Evolutionary conservation across 768 basidiomycete genomes (phyloP).

Genomic region (Paxillus ammoniavirescens): DNA sequence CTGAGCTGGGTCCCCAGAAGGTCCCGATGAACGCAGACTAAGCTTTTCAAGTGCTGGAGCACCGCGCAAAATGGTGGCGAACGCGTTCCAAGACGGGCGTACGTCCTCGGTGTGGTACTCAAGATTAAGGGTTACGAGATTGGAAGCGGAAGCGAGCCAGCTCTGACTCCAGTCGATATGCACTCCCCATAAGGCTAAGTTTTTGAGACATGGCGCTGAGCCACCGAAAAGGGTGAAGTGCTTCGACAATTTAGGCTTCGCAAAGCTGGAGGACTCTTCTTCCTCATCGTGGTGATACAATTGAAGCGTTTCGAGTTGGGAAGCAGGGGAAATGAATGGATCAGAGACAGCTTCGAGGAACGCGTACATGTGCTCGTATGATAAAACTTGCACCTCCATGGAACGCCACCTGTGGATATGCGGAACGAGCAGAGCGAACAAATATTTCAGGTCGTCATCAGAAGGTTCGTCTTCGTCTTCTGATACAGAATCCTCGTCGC

Average conservation of each 20-base stretch:
- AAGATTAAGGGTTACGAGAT: conserved; percentile 52
- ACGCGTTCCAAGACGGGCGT: conserved; percentile 56
- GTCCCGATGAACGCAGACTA: conserved; percentile 56
- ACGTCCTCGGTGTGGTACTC: conserved; percentile 63
- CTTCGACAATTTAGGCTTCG: conserved; percentile 25
- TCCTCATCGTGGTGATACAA: conserved; percentile 57
- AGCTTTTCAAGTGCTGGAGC: conserved; percentile 57
- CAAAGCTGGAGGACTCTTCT: conserved; percentile 29
- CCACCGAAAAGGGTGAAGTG: conserved; percentile 53
- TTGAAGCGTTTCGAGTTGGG: conserved; percentile 51
- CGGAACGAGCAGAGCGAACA: conserved; percentile 44
- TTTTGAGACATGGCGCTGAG: conserved; percentile 48
- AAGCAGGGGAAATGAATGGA: conserved; percentile 41
- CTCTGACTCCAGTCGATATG: conserved; percentile 64
- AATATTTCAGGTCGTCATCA: conserved; percentile 18
- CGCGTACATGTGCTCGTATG: conserved; percentile 46
- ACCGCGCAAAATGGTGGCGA: conserved; percentile 47
- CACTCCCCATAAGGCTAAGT: conserved; percentile 62
- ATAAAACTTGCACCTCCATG: conserved; percentile 45
- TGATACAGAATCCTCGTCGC: conserved; percentile 24
- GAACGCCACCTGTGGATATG: conserved; percentile 54
- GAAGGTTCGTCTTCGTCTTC: conserved; percentile 19
- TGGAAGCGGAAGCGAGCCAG: conserved; percentile 23
- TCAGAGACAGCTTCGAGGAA: conserved; percentile 43
- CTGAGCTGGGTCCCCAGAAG: conserved; percentile 38